Base-by-base conservation (phyloP, 495 filamentous ascomycete species). In the Beverwykella pulmonaria region DNA sequence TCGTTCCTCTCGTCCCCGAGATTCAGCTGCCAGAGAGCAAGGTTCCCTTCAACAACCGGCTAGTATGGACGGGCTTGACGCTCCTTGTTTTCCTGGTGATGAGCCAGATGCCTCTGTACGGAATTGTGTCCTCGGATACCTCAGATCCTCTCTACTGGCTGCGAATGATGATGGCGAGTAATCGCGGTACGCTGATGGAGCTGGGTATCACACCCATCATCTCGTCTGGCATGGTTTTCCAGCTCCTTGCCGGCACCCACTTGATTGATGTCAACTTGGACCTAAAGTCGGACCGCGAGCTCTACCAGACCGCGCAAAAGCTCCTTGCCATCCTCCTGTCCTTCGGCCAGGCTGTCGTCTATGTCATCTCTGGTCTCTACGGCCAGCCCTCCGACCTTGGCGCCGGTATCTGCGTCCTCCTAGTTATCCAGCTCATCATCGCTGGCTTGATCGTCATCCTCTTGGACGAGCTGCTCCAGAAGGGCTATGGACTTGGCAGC, bases 251-350 rank as follows among this genome's bases (percentile, higher is more conserved):
- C 75, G 95, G 95, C 79, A 99, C 95, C 81, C 95, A 99, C 84
- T 87, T 98, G 80, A 98, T 99, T 80, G 95, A 98, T 80, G 93
- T 98, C 83, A 96, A 74, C 67, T 26, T 74, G 58, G 94, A 99
- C 83, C 88, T 99, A 77, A 98, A 99, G 83, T 92, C 92, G 77
- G 95, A 99, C 79, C 93, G 95, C 81, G 95, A 99, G 81, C 87
- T 98, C 61, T 98, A 98, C 86, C 95, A 99, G 82, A 98, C 94
- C 52, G 95, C 95, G 61, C 95, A 99, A 84, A 99, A 99, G 83
- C 90, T 99, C 62, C 97, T 99, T 77, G 95, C 94, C 67, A 93
- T 99, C 73, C 96, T 98, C 77, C 84, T 97, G 66, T 95, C 93
- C 64, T 93, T 96, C 79, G 95, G 95, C 68, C 96, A 97, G 78